Evolutionary conservation across 75 land plant genomes (phyloP), one percentile per base, ranked within the genome.

Genomic region (Gnetum montanum): DNA sequence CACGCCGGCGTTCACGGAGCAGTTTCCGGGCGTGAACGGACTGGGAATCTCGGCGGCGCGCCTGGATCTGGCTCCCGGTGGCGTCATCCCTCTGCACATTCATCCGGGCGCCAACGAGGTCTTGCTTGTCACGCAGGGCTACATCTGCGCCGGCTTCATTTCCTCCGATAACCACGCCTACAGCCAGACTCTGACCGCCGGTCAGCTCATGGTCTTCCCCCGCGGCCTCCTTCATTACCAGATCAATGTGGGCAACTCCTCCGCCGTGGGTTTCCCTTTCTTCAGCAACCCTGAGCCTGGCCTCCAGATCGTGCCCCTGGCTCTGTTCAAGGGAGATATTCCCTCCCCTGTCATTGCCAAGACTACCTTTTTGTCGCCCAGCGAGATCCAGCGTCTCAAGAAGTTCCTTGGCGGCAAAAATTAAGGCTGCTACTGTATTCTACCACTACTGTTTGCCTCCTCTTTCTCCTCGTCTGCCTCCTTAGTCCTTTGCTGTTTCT

Each of bases 151-250:
- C 7, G 96, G 96, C 6, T 82, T 86, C 50, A 62, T 82, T 26
- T 52, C 59, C 31, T 38, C 71, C 7, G 65, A 68, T 62, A 72
- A 76, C 28, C 31, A 3, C 3, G 76, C 77, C 15, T 79, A 63
- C 70, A 59, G 31, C 29, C 59, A 61, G 29, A 71, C 77, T 2
- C 51, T 90, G 29, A 10, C 36, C 22, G 44, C 41, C 45, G 96
- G 96, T 3, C 82, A 83, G 44, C 12, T 74, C n/a, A 75, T 79
- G 84, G 69, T 90, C 1, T 79, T 90, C 52, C 96, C 96, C 1
- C 57, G 57, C 12, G 92, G 86, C 0, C 25, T 80, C 33, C 45
- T 74, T 44, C 96, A 86, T 57, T 90, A 64, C 59, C 88, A 86
- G 60, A 23, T 80, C 8, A 90, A 90, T 56, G 29, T 31, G 7